phyloP scores from a whole-genome alignment of 208 protist species.

The Wallacemonas rigidus region DNA sequence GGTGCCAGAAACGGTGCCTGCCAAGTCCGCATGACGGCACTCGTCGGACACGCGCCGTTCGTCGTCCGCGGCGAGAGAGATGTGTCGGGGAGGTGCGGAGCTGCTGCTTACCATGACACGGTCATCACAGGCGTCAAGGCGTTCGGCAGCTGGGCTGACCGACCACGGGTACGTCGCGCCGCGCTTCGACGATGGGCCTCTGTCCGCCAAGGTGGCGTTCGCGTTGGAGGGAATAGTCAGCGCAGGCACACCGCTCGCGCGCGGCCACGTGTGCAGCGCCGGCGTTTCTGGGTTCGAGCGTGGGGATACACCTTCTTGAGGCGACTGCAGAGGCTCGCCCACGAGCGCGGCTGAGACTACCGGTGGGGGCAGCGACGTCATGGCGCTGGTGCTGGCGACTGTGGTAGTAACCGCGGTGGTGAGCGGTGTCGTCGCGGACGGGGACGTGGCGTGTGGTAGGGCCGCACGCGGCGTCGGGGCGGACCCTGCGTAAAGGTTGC shows the following conservation, averaged over 20 bases:
- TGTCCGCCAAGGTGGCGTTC: not conserved
- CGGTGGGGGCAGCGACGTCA: not conserved
- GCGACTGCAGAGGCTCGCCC: not conserved
- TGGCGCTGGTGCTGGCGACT: conserved; percentile 4
- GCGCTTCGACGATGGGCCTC: not conserved
- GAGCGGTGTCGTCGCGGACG: not conserved
- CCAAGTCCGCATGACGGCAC: not conserved
- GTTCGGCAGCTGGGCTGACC: not conserved
- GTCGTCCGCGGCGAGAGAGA: not conserved
- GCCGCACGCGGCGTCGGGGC: not conserved
- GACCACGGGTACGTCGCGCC: conserved; percentile 10
- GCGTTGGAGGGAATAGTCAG: not conserved
- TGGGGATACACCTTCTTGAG: not conserved
- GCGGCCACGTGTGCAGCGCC: not conserved
- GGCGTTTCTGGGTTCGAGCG: too few species aligned
- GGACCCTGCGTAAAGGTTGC: not conserved
- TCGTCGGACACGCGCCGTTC: not conserved
- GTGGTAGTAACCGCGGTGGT: not conserved
- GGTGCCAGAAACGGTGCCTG: too few species aligned
- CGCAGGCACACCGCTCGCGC: not conserved
- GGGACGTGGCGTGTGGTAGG: not conserved
- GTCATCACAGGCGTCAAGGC: not conserved
- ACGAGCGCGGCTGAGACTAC: not conserved
- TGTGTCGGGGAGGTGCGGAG: not conserved
- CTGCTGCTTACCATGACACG: not conserved